A percentile compares a stretch with the other conserved stretches of the same genome.
These are phyloP conservation scores for Stylonectria norvegica DNA, from an alignment of 2,329 filamentous ascomycete genomes.

Conservation along the genomic window DNA sequence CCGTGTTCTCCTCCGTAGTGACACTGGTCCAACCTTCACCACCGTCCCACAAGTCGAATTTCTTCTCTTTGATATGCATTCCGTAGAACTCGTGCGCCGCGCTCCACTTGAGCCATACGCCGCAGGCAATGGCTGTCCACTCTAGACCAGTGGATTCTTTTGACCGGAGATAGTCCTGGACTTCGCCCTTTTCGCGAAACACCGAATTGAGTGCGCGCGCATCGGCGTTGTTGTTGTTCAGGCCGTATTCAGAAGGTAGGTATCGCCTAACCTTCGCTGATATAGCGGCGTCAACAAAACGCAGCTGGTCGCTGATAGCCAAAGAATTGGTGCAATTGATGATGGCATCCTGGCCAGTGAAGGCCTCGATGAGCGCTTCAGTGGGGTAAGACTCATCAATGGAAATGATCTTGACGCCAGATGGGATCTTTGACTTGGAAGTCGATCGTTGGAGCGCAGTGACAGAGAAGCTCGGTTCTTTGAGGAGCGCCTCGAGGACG, in stretches of 20 bases:
- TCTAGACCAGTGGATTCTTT: slow-evolving; percentile 15
- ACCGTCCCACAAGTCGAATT: slow-evolving; percentile 28
- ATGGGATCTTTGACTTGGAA: slow-evolving; percentile 22
- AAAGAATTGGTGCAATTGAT: slow-evolving; percentile 38
- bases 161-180: slow-evolving; percentile 17
- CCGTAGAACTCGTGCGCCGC: slow-evolving; percentile 15
- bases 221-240: slow-evolving; percentile 24
- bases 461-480: slow-evolving; percentile 24
- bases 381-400: slow-evolving; percentile 28
- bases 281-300: slow-evolving; percentile 50
- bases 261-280: slow-evolving; percentile 51
- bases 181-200: slow-evolving; percentile 15
- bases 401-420: slow-evolving; percentile 18
- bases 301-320: slow-evolving; percentile 38
- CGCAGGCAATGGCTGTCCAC: slow-evolving; percentile 14
- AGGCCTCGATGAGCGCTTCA: slow-evolving; percentile 7
- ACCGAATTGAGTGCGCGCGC: slow-evolving; percentile 11
- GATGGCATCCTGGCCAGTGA: slow-evolving; percentile 15
- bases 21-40: slow-evolving; percentile 32
- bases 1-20: slow-evolving; percentile 35
- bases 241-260: slow-evolving; percentile 48
- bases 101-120: slow-evolving; percentile 17
- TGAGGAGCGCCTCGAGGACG: slow-evolving; percentile 25
- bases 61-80: slow-evolving; percentile 11
- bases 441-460: slow-evolving; percentile 28